Evolutionary conservation across 352 stramenopile genomes (phyloP), one percentile per base, ranked within the genome.

Genomic region (Globisporangium carolinianum): DNA sequence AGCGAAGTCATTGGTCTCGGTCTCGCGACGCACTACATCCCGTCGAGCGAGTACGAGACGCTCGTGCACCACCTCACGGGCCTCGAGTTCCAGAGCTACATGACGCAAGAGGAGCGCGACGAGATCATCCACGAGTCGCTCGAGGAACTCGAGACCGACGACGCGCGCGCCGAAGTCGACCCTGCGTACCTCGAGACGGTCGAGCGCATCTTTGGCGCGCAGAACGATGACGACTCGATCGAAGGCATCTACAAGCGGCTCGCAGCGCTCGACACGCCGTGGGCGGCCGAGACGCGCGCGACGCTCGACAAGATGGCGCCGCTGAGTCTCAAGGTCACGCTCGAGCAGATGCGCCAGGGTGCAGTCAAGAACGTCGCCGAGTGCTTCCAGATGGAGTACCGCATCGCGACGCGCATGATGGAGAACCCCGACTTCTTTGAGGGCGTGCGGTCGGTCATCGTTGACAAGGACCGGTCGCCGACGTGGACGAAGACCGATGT

Each of bases 11-110:
- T 99, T 38, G 93, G 93, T 41, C 75, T 96, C 17, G 96, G 96
- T 35, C 84, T 99, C 15, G 96, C 97, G 35, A 99, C 97, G 8
- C 97, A 99, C 75, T 98, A 97, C 71, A 64, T 99, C 38, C 70
- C 79, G n/a, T 92, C 87, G 15, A 76, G 76, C 43, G 71, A 94
- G 50, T 84, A 98, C 62, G 75, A 91, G 35, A 83, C 91, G 48
- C 73, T 98, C 38, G 79, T 96, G 57, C 66, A 89, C 65, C 89
- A 94, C 49, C 65, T 98, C 6, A 80, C 89, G 39, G 80, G 83
- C 5, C 76, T 92, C 32, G 79, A 90, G 53, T 91, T 93, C 56
- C 70, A 55, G 58, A 37, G 80, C 53, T 18, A 80, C 45, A 76
- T 96, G 65, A 67, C 94, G 7, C 78, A 92, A 43, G 78, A 89